Conservation (phyloP, 2,329 filamentous ascomycete genomes). For the Echinosphaeria canescens region DNA sequence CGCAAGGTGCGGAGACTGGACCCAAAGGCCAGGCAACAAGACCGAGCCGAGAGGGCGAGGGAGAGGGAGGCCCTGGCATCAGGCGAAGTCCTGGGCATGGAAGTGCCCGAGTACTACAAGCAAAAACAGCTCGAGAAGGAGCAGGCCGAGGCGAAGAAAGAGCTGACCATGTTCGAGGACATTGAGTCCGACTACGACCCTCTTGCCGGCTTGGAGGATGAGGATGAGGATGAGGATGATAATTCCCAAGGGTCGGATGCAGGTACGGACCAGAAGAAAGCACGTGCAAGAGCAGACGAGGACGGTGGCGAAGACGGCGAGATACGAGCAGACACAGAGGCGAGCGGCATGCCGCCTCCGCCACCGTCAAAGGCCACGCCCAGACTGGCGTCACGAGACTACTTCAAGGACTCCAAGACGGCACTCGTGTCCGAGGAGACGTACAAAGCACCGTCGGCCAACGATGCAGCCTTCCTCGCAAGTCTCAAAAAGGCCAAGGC, state of each 20-base stretch:
- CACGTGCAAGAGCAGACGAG: too few relatives aligned
- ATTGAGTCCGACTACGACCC: conserved; percentile 47
- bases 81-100: conserved; percentile 38
- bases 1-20: conserved; percentile 36
- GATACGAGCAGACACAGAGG: conserved; percentile 5
- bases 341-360: conserved; percentile 21
- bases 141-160: conserved; percentile 26
- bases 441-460: conserved; percentile 30
- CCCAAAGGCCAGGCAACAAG: conserved; percentile 12
- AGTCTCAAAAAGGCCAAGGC: conserved; percentile 70
- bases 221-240: conserved; percentile 16
- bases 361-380: conserved; percentile 12
- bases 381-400: conserved; percentile 31
- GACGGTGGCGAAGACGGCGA: too few relatives aligned
- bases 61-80: conserved; percentile 21
- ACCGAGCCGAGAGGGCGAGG: conserved; percentile 11
- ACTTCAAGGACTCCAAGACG: conserved; percentile 38
- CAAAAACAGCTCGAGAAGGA: conserved; percentile 19
- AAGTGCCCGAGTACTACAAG: conserved; percentile 37
- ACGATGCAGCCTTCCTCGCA: conserved; percentile 60
- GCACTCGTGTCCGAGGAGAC: conserved; percentile 28
- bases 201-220: conserved; percentile 31
- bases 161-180: conserved; percentile 44
- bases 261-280: too few relatives aligned
- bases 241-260: too few relatives aligned